Percentiles rank a stretch among this genome's conserved stretches.
phyloP scores from a whole-genome alignment of 306 rosid species.

The Malus sieversii region DNA sequence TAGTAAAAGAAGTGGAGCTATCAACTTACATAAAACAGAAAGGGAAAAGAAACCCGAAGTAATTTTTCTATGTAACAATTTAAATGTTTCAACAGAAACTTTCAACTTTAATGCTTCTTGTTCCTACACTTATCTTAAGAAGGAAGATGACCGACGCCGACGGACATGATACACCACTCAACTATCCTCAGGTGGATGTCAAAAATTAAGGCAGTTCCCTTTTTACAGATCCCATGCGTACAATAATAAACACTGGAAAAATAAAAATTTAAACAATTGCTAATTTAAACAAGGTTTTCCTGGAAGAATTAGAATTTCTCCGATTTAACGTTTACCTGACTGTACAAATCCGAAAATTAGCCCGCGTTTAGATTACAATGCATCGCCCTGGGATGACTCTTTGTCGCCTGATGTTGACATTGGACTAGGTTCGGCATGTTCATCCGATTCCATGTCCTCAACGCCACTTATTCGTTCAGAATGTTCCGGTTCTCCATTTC shows the following conservation, averaged over 20 bases:
- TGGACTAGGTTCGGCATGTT: slow-evolving; percentile 28
- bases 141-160: not conserved
- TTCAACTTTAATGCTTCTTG: slow-evolving; percentile 26
- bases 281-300: slow-evolving; percentile 24
- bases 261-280: slow-evolving; percentile 34
- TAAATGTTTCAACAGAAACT: slow-evolving; percentile 32
- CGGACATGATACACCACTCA: slow-evolving; percentile 30
- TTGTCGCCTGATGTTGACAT: slow-evolving; percentile 29
- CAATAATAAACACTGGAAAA: slow-evolving; percentile 32
- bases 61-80: slow-evolving; percentile 35
- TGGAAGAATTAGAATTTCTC: slow-evolving; percentile 40
- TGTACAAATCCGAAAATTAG: slow-evolving; percentile 62
- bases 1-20: slow-evolving; percentile 6
- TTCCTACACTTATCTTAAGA: slow-evolving; percentile 44
- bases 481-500: slow-evolving; percentile 28
- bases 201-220: slow-evolving; percentile 47
- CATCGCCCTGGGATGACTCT: slow-evolving; percentile 37
- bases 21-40: slow-evolving; percentile 23
- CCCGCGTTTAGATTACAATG: slow-evolving; percentile 42
- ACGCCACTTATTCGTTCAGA: slow-evolving; percentile 22
- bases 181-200: slow-evolving; percentile 39
- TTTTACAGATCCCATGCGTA: slow-evolving; percentile 53
- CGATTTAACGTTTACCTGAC: slow-evolving; percentile 62
- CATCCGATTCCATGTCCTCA: slow-evolving; percentile 40
- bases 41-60: slow-evolving; percentile 29